Evolutionary conservation across 352 stramenopile species (phyloP), one percentile per base, ranked within the genome.

Genomic region (Halophytophthora batemanensis): DNA sequence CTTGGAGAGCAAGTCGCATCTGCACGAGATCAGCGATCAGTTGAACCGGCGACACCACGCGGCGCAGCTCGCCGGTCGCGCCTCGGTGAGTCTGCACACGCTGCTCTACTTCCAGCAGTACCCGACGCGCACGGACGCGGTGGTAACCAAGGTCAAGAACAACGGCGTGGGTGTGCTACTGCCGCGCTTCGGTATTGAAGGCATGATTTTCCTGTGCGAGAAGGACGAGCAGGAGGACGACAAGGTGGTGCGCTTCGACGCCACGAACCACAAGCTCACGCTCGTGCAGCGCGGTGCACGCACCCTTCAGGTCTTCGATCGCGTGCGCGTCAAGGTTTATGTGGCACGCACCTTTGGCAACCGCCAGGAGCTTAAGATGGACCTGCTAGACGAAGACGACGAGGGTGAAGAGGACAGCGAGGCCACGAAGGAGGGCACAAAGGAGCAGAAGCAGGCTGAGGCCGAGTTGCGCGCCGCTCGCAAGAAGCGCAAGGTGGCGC

Each of bases 151-250:
- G 73, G 89, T 99, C 15, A 90, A 93, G 67, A 91, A 95, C 48
- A 97, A 96, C 47, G 85, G 80, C n/a, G 82, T 99, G 13, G 88
- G 82, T 15, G 96, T 99, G 12, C 81, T 99, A 55, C 77, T 99
- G 45, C 97, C 96, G n/a, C 73, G 95, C 35, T 99, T 98, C 68
- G 97, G 97, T 19, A 98, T 99, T 51, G 97, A 99, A 85, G 97
- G 96, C 34, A 90, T 93, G 60, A 92, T 98, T 22, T 87, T 92
- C 40, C 40, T 98, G 17, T 80, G 81, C 8, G 71, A 93, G 17
- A 90, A 89, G 56, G 73, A 75, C 34, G 77, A 90, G 45, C 58
- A 78, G 33, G 67, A 79, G 4, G 64, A 81, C 36, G 74, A 87
- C 7, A 56, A 84, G 6, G 64, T 86, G 13, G 64, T 90, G 6